Percentiles rank a stretch among this genome's conserved stretches.
These are phyloP conservation scores for Euclidium syriacum DNA, from an alignment of 345 rosid species.

Conservation along the genomic window DNA sequence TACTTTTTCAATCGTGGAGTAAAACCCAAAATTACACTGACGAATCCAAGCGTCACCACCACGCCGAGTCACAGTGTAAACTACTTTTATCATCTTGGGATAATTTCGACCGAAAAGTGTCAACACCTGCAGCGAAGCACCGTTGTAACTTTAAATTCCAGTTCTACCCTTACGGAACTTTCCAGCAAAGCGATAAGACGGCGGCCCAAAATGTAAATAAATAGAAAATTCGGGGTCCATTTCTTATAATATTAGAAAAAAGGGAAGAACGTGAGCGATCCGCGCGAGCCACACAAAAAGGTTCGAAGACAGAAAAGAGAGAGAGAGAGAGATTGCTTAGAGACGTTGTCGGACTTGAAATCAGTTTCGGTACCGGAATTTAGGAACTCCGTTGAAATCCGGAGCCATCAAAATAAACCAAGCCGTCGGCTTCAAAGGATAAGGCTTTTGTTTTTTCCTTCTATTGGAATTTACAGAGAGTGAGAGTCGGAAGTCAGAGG, in stretches of 20 bases:
- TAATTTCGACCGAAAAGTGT: conserved; percentile 15
- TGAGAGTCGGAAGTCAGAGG: conserved; percentile 1
- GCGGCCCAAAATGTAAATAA: conserved; percentile 23
- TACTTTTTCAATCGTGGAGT: background rate
- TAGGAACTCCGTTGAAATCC: conserved; percentile 58
- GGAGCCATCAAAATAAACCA: conserved; percentile 19
- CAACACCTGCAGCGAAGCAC: conserved; percentile 16
- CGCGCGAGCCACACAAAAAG: conserved; percentile 44
- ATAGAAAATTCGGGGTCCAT: conserved; percentile 22
- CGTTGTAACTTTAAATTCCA: conserved; percentile 25
- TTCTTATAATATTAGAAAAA: conserved; percentile 25
- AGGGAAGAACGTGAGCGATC: conserved; percentile 42
- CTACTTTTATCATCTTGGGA: conserved; percentile 34
- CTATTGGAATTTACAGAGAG: conserved; percentile 29
- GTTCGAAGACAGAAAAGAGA: conserved; percentile 34
- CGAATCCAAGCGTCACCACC: background rate
- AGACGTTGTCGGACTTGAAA: conserved; percentile 90
- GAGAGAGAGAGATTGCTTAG: conserved; percentile 37
- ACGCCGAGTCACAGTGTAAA: conserved; percentile 53
- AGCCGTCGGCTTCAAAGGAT: background rate
- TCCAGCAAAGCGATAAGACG: conserved; percentile 17
- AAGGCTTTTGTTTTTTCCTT: background rate
- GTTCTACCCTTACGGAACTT: conserved; percentile 18
- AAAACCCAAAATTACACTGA: background rate
- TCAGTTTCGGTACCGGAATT: conserved; percentile 58